Conservation (phyloP, 495 filamentous ascomycete species). For the Aspergillus panamensis region DNA sequence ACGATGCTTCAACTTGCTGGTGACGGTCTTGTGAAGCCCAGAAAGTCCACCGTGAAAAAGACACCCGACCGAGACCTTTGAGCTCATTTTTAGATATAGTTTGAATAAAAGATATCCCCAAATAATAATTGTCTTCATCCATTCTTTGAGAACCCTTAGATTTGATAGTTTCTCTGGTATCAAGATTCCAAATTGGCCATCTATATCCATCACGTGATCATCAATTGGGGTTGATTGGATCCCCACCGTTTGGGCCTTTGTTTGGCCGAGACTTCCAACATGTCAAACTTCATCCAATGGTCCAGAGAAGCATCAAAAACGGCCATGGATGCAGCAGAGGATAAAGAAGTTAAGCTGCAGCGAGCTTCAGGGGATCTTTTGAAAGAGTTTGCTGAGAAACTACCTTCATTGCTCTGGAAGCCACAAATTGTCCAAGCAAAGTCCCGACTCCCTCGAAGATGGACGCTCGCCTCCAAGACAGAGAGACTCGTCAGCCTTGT, state of each 20-base stretch:
- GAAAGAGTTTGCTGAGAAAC: slow-evolving; percentile 54
- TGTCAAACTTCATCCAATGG: not conserved
- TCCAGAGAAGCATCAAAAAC: not conserved
- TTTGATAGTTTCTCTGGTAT: not conserved
- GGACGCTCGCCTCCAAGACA: slow-evolving; percentile 39
- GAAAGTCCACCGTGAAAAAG: not conserved
- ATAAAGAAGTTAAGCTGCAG: slow-evolving; percentile 70
- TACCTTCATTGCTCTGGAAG: slow-evolving; percentile 51
- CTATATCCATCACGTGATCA: not conserved
- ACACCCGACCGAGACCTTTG: slow-evolving; percentile 15
- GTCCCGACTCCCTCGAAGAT: slow-evolving; percentile 38
- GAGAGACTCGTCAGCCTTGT: slow-evolving; percentile 44
- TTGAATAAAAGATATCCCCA: not conserved
- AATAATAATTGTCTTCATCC: not conserved
- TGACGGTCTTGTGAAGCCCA: slow-evolving; percentile 11
- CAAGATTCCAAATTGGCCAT: not conserved
- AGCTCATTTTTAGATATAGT: not conserved
- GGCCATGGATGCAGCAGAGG: slow-evolving; percentile 51
- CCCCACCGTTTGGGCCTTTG: not conserved
- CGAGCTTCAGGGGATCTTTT: slow-evolving; percentile 66
- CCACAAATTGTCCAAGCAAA: slow-evolving; percentile 22
- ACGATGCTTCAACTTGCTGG: slow-evolving; percentile 33
- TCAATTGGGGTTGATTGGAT: not conserved
- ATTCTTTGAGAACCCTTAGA: not conserved
- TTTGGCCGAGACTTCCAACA: not conserved